A percentile compares a stretch with the other conserved stretches of the same genome.
These are phyloP conservation scores for Fusarium clavum DNA, from an alignment of 2,329 filamentous ascomycete species.

Conservation along the genomic window DNA sequence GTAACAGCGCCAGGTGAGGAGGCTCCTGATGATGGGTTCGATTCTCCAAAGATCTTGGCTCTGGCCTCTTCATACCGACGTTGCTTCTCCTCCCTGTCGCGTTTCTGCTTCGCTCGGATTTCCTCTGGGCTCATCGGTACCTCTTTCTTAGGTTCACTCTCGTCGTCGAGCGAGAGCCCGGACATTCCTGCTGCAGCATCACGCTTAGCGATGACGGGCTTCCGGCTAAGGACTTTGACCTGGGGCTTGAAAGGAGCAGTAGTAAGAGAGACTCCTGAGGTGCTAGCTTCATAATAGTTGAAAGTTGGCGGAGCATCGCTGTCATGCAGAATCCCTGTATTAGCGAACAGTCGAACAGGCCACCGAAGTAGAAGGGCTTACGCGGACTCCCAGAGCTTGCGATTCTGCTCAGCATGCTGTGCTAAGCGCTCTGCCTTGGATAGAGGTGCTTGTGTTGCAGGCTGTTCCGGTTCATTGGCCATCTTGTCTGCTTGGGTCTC, in stretches of 20 bases:
- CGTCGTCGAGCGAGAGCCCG: constrained; percentile 59
- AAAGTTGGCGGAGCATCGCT: constrained; percentile 81
- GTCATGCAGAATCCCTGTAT: constrained; percentile 15
- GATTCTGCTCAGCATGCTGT: constrained; percentile 84
- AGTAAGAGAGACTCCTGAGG: constrained; percentile 63
- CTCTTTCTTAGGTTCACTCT: constrained; percentile 72
- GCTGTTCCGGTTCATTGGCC: constrained; percentile 51
- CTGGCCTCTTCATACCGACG: constrained; percentile 89
- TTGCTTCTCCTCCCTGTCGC: constrained; percentile 89
- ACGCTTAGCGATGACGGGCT: constrained; percentile 73
- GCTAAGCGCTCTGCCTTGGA: constrained; percentile 82
- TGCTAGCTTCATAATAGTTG: constrained; percentile 77
- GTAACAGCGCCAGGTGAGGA: constrained; percentile 71
- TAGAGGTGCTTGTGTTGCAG: constrained; percentile 57
- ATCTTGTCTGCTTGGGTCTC: constrained; percentile 77
- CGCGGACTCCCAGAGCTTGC: constrained; percentile 90
- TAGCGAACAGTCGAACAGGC: constrained; percentile 14
- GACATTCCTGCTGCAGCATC: constrained; percentile 64
- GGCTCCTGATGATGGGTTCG: constrained; percentile 64
- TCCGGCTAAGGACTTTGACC: constrained; percentile 86
- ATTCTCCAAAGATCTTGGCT: constrained; percentile 84
- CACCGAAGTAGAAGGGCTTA: constrained; percentile 56
- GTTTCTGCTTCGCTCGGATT: constrained; percentile 79
- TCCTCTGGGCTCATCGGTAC: constrained; percentile 78
- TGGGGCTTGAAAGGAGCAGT: constrained; percentile 79